Base-by-base conservation (phyloP, 257 asterid genomes). In the Cinchona pubescens region DNA sequence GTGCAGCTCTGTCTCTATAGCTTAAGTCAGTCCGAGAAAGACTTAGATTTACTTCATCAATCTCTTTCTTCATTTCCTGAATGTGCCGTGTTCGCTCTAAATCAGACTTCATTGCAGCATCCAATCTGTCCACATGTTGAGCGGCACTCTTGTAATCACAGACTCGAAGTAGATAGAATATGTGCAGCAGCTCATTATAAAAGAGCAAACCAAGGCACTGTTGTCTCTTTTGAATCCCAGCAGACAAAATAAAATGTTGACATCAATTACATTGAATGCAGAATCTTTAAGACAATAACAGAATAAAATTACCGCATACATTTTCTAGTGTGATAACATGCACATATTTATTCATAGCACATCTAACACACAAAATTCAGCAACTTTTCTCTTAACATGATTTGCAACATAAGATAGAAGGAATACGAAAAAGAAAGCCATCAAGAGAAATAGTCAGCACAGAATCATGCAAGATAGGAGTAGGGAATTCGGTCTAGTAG, bases 81-180 rank as follows among this genome's bases (percentile, higher is more conserved):
- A 88, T 71, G 71, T 79, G 91, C 78, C 84, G 93, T 82, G 76
- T 87, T 82, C 87, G 86, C 88, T 86, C 89, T 83, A 88, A 55
- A 83, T 95, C 99, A 69, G 88, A 79, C 90, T 91, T 92, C 92
- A 95, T 86, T 68, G 90, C 89, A 81, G 90, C 87, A 79, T 92
- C 98, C 88, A 95, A 78, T 79, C 85, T 88, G 59, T 92, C 96
- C 83, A 95, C 89, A 82, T 79, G 92, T 81, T 88, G 93, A 69
- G 88, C 87, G 87, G 96, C 97, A 82, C 82, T 87, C 88, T 92
- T 91, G 90, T 90, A 95, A 90, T 92, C 98, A 51, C 98, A 95
- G 82, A 85, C 82, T 83, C 97, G 92, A 56, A 92, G 96, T 63
- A 91, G 91, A 88, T 95, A 92, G 83, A 95, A 91, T 87, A 92